Conservation (phyloP, 2,329 filamentous ascomycete species). For the Xylariaceae sp. region DNA sequence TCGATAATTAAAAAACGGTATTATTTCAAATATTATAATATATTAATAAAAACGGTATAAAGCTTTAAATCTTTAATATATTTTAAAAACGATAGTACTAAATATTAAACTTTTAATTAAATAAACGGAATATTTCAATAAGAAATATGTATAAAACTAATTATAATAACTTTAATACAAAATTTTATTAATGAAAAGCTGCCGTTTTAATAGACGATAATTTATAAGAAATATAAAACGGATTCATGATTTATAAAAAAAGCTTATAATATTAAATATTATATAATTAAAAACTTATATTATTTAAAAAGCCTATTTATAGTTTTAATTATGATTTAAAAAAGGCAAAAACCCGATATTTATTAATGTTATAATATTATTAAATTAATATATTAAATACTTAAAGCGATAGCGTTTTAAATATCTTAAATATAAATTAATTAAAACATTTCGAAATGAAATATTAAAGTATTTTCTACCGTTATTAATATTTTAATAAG, state of each 20-base stretch:
- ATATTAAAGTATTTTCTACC: not conserved
- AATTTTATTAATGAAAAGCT: not conserved
- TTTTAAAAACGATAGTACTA: not conserved
- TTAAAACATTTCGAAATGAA: not conserved
- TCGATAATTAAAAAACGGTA: not conserved
- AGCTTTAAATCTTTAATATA: not conserved
- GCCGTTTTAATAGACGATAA: not conserved
- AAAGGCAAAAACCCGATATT: not conserved
- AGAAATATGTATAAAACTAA: not conserved
- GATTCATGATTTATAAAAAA: not conserved
- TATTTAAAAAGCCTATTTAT: not conserved
- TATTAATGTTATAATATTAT: not conserved
- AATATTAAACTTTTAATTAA: not conserved
- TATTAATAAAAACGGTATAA: not conserved
- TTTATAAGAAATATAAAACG: not conserved
- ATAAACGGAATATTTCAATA: not conserved
- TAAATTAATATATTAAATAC: conserved; percentile 1
- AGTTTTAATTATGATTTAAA: not conserved
- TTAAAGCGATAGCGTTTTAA: not conserved
- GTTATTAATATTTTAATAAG: not conserved
- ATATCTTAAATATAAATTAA: not conserved
- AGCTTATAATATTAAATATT: not conserved
- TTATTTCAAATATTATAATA: not conserved
- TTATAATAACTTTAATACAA: not conserved
- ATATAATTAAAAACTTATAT: not conserved